These are phyloP conservation scores for Candida saitoana DNA, from an alignment of 805 yeast species.

Conservation along the genomic window DNA sequence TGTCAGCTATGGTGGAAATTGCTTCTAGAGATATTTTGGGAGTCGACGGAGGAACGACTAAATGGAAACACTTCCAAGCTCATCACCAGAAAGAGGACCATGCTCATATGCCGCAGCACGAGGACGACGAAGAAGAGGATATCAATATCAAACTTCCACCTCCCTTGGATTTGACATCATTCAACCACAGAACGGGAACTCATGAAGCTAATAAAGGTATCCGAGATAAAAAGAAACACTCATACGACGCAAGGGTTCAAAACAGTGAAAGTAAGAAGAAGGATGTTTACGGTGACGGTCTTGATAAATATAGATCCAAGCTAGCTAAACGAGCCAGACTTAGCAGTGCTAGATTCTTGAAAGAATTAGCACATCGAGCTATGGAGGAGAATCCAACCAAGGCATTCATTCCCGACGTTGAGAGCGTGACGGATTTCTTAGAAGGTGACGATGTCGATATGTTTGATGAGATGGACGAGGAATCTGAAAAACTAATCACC, in stretches of 20 bases:
- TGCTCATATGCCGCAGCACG: constrained; percentile 22
- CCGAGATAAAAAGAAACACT: constrained; percentile 74
- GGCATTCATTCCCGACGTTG: constrained; percentile 51
- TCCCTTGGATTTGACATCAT: constrained; percentile 49
- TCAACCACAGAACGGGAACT: constrained; percentile 80
- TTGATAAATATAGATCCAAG: constrained; percentile 54
- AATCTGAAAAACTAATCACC: constrained; percentile 34
- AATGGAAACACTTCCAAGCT: constrained; percentile 39
- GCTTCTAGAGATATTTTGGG: constrained; percentile 66
- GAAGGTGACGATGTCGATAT: constrained; percentile 39
- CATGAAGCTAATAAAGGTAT: constrained; percentile 75
- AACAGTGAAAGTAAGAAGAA: constrained; percentile 58
- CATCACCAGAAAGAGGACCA: constrained; percentile 10
- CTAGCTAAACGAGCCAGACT: constrained; percentile 47
- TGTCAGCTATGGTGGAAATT: constrained; percentile 71
- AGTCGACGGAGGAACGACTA: constrained; percentile 43
- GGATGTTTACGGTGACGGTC: constrained; percentile 77
- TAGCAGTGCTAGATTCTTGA: constrained; percentile 52
- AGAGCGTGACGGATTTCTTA: constrained; percentile 55
- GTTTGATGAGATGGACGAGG: constrained; percentile 33
- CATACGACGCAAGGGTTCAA: constrained; percentile 77
- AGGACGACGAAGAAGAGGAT: constrained; percentile 20
- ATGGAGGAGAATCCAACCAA: constrained; percentile 30
- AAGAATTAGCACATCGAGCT: constrained; percentile 51
- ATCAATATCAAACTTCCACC: constrained; percentile 23